phyloP scores from a whole-genome alignment of 129 eudicot genomes.

The Lactuca sativa region DNA sequence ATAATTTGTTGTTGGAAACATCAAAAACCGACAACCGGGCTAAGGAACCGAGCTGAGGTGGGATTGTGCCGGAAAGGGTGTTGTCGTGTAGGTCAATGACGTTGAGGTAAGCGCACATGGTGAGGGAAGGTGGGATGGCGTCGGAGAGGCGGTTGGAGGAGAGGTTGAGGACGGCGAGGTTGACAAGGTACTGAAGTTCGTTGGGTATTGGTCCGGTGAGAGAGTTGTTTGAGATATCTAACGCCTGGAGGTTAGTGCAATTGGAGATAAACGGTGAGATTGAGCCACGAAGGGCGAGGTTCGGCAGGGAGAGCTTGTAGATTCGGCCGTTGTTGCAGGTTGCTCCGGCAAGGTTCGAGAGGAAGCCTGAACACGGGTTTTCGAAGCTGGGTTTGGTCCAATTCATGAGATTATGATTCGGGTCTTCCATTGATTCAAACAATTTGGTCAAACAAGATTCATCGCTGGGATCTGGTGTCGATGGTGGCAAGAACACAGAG shows the following conservation, averaged over 20 bases:
- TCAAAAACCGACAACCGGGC: conserved; percentile 69
- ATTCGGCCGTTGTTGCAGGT: conserved; percentile 97
- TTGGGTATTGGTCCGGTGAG: conserved; percentile 69
- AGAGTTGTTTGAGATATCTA: conserved; percentile 79
- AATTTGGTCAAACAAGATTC: conserved; percentile 71
- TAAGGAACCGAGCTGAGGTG: conserved; percentile 67
- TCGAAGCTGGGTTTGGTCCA: conserved; percentile 70
- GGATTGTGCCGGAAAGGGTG: conserved; percentile 56
- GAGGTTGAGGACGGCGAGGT: conserved; percentile 83
- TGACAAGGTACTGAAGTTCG: conserved; percentile 54
- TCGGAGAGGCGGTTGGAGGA: conserved; percentile 66
- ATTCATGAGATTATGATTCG: conserved; percentile 52
- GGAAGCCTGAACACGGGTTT: conserved; percentile 71
- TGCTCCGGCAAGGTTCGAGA: conserved; percentile 69
- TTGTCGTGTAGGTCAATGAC: conserved; percentile 82
- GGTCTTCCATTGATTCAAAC: conserved; percentile 60
- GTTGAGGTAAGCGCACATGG: conserved; percentile 77
- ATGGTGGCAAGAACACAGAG: conserved; percentile 30
- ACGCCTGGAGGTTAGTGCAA: conserved; percentile 85
- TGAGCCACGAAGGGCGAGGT: conserved; percentile 58
- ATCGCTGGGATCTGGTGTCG: conserved; percentile 71
- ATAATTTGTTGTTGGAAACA: conserved; percentile 52
- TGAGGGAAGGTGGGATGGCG: conserved; percentile 51
- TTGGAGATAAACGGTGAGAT: conserved; percentile 69
- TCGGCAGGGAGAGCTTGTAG: conserved; percentile 70